Base-by-base conservation (phyloP, 352 stramenopile genomes). In the Phytophthora boehmeriae region DNA sequence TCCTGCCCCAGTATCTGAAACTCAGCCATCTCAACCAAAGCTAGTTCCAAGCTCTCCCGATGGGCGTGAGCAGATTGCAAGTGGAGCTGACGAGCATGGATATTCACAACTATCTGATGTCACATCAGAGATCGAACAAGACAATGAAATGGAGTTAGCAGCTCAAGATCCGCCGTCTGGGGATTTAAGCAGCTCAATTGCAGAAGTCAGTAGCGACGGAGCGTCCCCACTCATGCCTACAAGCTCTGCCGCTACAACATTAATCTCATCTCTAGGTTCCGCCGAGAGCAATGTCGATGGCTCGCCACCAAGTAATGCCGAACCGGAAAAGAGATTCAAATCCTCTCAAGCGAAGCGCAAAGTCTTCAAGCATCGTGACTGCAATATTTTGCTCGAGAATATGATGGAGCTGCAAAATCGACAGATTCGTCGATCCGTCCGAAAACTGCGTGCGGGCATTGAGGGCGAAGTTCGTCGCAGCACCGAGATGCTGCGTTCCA, bases 371-470 rank as follows among this genome's bases (percentile, higher is more conserved):
- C 59, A 73, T 22, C 64, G 59, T 22, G 64, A 73, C 4, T 73
- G 64, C 36, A 60, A 59, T 8, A 56, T 65, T 48, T 48, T 73
- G 8, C 41, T 73, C 1, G 64, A 68, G 42, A 65, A 44, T 9
- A 60, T 73, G 64, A 68, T 68, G 59, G 27, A 68, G 35, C 39
- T 68, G 22, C 59, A 68, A n/a, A 58, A 57, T 22, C 68, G 46
- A 28, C 63, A 56, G 34, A 53, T 59, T 14, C 59, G 38, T 22
- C 53, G 46, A 30, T 48, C 59, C 5, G 36, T 50, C 11, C 25
- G 16, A 20, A 58, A 62, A 36, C 20, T 73, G 19, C 35, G 64
- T 39, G 52, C 52, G 1, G 43, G 52, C 8, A 27, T 73, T 25
- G 64, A 68, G 20, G 36, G 28, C 8, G 53, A 68, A 45, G 38